Percentiles rank a stretch among this genome's conserved stretches.
Evolutionary conservation across 768 basidiomycete genomes (phyloP).

Genomic region (Termitomyces sp.): DNA sequence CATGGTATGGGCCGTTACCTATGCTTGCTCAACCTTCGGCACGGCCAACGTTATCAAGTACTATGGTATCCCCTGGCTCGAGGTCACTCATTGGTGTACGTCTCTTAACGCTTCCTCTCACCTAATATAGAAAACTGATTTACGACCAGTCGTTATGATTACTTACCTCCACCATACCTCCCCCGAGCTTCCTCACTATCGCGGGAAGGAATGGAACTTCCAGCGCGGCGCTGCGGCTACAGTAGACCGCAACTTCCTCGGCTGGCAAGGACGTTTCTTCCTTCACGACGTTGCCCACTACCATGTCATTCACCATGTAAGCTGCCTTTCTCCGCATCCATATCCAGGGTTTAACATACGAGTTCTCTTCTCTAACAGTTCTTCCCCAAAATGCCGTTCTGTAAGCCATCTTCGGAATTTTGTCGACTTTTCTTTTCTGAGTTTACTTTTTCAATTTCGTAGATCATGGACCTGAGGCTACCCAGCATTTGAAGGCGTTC

Average conservation of each 20-base stretch:
- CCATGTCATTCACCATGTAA: background rate
- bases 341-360: background rate
- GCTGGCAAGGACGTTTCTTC: background rate
- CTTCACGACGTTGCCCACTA: background rate
- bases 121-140: background rate
- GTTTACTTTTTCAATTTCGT: background rate
- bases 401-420: background rate
- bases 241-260: background rate
- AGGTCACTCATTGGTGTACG: conserved; percentile 52
- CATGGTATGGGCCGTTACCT: conserved; percentile 37
- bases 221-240: background rate
- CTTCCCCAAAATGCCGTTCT: background rate
- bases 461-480: background rate
- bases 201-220: background rate
- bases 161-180: background rate
- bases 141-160: background rate
- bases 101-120: background rate
- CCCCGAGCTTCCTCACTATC: background rate
- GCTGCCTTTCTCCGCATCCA: background rate
- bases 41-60: conserved; percentile 37
- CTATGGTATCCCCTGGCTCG: conserved; percentile 51
- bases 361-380: background rate
- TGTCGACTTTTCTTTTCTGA: too few relatives aligned
- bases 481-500: background rate
- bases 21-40: conserved; percentile 33